A percentile compares a stretch with the other conserved stretches of the same genome.
Evolutionary conservation across 805 yeast genomes (phyloP).

Genomic region (Schizosaccharomyces lindneri): DNA sequence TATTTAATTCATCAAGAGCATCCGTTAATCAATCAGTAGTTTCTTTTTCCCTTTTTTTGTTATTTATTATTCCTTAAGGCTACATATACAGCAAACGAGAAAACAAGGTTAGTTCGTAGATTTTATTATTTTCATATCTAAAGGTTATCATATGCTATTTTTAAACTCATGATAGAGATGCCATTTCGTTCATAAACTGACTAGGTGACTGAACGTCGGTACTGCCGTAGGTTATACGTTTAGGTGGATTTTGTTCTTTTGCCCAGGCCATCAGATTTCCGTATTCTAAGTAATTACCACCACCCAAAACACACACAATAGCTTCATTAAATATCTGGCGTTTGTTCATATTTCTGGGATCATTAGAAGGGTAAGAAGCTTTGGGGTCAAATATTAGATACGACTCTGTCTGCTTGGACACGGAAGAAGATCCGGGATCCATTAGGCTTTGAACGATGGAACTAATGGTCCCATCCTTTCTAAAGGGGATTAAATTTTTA

Average conservation of each 20-base stretch:
- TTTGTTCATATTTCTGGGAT: conserved; percentile 39
- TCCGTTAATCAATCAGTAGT: no score
- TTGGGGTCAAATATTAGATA: conserved; percentile 75
- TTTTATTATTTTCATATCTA: not conserved
- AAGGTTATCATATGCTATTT: not conserved
- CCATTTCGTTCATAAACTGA: conserved; percentile 43
- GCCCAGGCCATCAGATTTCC: conserved; percentile 86
- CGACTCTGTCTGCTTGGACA: conserved; percentile 56
- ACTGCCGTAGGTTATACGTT: conserved; percentile 62
- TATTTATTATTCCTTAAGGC: no score
- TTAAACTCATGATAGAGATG: conserved; percentile 15
- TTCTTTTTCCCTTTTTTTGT: no score
- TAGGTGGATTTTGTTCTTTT: conserved; percentile 15
- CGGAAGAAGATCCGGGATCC: conserved; percentile 32
- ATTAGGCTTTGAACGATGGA: conserved; percentile 73
- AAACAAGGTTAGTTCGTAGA: no score
- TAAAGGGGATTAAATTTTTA: conserved; percentile 66
- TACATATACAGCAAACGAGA: no score
- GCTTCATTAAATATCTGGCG: conserved; percentile 23
- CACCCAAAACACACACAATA: conserved; percentile 82
- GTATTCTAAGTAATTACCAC: conserved; percentile 85
- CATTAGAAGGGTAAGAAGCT: conserved; percentile 14
- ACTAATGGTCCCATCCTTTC: conserved; percentile 70
- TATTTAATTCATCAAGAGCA: no score
- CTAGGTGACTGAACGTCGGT: conserved; percentile 49